A percentile compares a stretch with the other conserved stretches of the same genome.
These are phyloP conservation scores for Mycena alexandri DNA, from an alignment of 768 basidiomycete species.

Conservation along the genomic window DNA sequence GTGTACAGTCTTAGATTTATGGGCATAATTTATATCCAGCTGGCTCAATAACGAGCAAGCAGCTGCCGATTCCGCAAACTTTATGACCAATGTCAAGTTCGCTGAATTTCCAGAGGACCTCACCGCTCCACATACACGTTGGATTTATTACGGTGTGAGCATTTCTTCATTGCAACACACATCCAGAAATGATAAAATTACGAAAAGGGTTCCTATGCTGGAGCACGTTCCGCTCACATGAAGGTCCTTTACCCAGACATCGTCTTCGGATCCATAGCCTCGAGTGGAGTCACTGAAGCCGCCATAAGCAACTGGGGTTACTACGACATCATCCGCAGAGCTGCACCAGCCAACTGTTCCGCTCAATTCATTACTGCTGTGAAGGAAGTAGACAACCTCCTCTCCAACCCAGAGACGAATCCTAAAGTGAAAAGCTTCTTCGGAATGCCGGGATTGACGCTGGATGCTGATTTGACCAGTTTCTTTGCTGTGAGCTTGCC, in stretches of 20 bases:
- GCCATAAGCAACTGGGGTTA: conserved; percentile 87
- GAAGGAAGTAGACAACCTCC: conserved; percentile 69
- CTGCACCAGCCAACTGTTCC: conserved; percentile 74
- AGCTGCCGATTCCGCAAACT: conserved; percentile 90
- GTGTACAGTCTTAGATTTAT: conserved; percentile 12
- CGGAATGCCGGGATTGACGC: conserved; percentile 29
- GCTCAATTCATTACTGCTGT: conserved; percentile 68
- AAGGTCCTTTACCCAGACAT: conserved; percentile 86
- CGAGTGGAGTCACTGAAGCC: conserved; percentile 93
- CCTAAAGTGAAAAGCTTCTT: conserved; percentile 47
- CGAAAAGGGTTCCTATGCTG: conserved; percentile 85
- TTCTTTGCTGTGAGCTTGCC: conserved; percentile 28
- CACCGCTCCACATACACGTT: conserved; percentile 78
- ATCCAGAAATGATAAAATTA: conserved; percentile 17
- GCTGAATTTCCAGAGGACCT: conserved; percentile 76
- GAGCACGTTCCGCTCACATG: conserved; percentile 95
- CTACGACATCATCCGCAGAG: conserved; percentile 81
- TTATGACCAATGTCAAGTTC: conserved; percentile 86
- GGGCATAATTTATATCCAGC: conserved; percentile 50
- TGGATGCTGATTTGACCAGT: conserved; percentile 31
- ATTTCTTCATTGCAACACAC: conserved; percentile 17
- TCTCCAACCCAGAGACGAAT: conserved; percentile 60
- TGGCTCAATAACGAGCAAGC: conserved; percentile 93
- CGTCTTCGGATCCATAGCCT: conserved; percentile 89
- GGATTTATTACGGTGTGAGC: conserved; percentile 93